Evolutionary conservation across 257 asterid genomes (phyloP), one percentile per base, ranked within the genome.

Genomic region (Lycium barbarum): DNA sequence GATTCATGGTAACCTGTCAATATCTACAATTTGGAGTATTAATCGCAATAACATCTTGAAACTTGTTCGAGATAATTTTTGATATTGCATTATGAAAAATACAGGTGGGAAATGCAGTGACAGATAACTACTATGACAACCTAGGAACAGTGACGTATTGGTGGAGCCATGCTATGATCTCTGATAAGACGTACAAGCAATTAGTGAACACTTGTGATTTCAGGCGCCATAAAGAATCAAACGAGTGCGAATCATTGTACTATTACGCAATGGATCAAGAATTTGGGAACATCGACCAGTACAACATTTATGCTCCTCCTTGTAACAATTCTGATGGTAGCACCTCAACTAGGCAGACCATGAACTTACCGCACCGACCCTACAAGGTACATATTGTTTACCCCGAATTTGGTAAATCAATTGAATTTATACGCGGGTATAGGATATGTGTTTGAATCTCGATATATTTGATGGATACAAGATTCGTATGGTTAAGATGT

Each of bases 141-240:
- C 85, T 95, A 40, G 99, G 99, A 49, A 96, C 98, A 40, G 99
- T 96, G 90, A 89, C 90, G 73, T 96, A 90, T 87, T 96, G 99
- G 99, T 96, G 99, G 99, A 96, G 97, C 91, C 99, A 96, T 80
- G 98, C 99, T 35, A 96, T 96, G 99, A 96, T 95, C 87, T 96
- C 99, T 5, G 98, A 96, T 88, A 91, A 89, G 88, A 96, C 99
- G 17, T 93, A 91, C 87, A 86, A 43, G 18, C 96, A 91, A 80
- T 90, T 96, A 54, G 91, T 95, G 85, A 96, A 91, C 93, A 93
- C 90, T 47, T 96, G 99, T 81, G 91, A 96, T 84, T 96, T 96
- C 88, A 87, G 84, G 14, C 91, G 84, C 8, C 94, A 91, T 33
- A 93, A 91, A 84, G 93, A 90, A 36, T 96, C 99, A 1, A 89